phyloP scores from a whole-genome alignment of 768 basidiomycete genomes.

The Kwoniella bestiolae region DNA sequence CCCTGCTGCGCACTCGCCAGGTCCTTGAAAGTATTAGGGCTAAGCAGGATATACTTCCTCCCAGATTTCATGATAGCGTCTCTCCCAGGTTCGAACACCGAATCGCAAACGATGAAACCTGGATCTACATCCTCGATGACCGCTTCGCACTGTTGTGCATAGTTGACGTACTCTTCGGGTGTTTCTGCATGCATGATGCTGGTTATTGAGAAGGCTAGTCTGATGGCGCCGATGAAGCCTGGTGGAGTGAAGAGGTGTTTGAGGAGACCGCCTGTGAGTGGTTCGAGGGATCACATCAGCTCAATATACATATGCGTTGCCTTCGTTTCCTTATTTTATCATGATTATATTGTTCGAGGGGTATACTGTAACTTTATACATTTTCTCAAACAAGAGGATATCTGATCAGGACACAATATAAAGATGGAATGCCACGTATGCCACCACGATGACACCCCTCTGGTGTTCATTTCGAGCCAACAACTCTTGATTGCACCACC shows the following conservation, averaged over 20 bases:
- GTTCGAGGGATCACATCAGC: no score
- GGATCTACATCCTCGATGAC: slow-evolving; percentile 19
- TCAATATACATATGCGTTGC: no score
- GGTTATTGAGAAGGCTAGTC: background rate
- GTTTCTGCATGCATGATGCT: slow-evolving; percentile 8
- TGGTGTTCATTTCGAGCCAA: no score
- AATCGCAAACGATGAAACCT: slow-evolving; percentile 23
- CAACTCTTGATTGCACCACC: no score
- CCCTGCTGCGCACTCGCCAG: slow-evolving; percentile 21
- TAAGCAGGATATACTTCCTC: slow-evolving; percentile 10
- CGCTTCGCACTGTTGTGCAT: slow-evolving; percentile 9
- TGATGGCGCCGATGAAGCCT: background rate
- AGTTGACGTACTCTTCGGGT: slow-evolving; percentile 26
- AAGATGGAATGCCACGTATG: no score
- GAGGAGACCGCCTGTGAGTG: background rate
- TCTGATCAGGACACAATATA: no score
- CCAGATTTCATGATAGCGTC: slow-evolving; percentile 26
- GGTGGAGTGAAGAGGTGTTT: background rate
- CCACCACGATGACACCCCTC: no score
- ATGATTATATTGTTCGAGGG: no score
- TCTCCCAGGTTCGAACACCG: slow-evolving; percentile 17
- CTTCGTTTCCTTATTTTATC: no score
- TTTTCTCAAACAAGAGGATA: no score
- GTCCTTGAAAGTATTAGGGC: slow-evolving; percentile 33
- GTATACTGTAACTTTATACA: no score